Percentiles rank a stretch among this genome's conserved stretches.
phyloP scores from a whole-genome alignment of 805 yeast genomes.

The baker's yeast (Saccharomyces cerevisiae) region DNA sequence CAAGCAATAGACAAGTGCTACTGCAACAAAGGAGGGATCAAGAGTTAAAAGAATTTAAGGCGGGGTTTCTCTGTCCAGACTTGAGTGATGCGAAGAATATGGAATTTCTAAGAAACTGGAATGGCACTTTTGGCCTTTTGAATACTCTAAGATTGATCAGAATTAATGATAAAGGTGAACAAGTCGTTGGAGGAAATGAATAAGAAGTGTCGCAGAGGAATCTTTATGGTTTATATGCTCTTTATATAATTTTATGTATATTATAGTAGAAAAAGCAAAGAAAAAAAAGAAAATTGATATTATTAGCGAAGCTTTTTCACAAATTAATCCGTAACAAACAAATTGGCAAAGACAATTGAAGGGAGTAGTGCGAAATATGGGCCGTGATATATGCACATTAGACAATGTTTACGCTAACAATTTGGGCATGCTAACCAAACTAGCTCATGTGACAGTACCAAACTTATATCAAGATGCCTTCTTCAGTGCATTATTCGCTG shows the following conservation, averaged over 20 bases:
- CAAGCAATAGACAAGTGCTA: constrained; percentile 57
- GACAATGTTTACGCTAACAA: constrained; percentile 24
- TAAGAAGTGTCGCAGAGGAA: not conserved
- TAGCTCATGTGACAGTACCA: constrained; percentile 14
- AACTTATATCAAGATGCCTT: constrained; percentile 16
- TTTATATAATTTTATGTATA: not conserved
- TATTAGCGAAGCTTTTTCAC: not conserved
- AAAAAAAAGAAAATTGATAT: not conserved
- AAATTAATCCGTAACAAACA: not conserved
- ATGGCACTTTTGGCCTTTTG: constrained; percentile 72
- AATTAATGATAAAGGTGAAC: constrained; percentile 21
- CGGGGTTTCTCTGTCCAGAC: constrained; percentile 73
- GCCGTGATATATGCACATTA: constrained; percentile 15
- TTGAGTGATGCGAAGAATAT: constrained; percentile 55
- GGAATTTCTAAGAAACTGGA: constrained; percentile 59
- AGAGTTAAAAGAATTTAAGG: constrained; percentile 52
- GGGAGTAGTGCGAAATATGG: constrained; percentile 8
- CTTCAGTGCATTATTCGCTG: constrained; percentile 18
- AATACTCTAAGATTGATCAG: constrained; percentile 49
- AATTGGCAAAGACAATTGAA: not conserved
- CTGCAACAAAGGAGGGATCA: constrained; percentile 53
- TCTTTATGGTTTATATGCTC: not conserved
- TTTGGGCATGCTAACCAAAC: constrained; percentile 19
- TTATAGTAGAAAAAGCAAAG: not conserved
- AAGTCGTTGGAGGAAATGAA: constrained; percentile 16